These are phyloP conservation scores for Monosporascus sp. DNA, from an alignment of 2,329 filamentous ascomycete species.

Conservation along the genomic window DNA sequence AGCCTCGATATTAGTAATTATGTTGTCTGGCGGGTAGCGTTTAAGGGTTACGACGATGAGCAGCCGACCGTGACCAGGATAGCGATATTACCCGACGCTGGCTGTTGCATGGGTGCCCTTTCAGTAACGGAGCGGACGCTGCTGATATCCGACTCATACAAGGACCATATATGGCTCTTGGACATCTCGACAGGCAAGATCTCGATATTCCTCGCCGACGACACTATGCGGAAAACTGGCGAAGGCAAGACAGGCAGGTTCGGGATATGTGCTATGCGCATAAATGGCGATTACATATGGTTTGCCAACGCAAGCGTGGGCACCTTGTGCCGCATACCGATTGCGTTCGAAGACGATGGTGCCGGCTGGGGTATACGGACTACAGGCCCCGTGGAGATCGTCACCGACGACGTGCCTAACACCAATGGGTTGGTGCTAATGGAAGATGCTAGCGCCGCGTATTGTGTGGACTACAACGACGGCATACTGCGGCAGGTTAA, in stretches of 20 bases:
- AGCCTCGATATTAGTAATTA: conserved; percentile 21
- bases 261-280: conserved; percentile 22
- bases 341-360: conserved; percentile 11
- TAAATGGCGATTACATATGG: conserved; percentile 19
- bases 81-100: conserved; percentile 13
- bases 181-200: conserved; percentile 19
- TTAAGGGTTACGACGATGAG: conserved; percentile 23
- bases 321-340: conserved; percentile 21
- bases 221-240: conserved; percentile 16
- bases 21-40: conserved; percentile 21
- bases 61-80: conserved; percentile 17
- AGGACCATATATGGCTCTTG: conserved; percentile 21
- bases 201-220: conserved; percentile 17
- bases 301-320: conserved; percentile 27
- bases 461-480: conserved; percentile 23
- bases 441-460: conserved; percentile 15
- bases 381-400: conserved; percentile 17
- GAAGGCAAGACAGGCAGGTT: conserved; percentile 16
- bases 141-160: conserved; percentile 20
- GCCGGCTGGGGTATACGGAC: conserved; percentile 14
- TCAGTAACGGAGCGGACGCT: conserved; percentile 20
- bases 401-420: conserved; percentile 20
- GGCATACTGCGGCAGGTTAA: conserved; percentile 13
- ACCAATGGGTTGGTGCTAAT: conserved; percentile 24
- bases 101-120: conserved; percentile 16